Conservation (phyloP, 179 eudicot species). For the Silene coronaria region DNA sequence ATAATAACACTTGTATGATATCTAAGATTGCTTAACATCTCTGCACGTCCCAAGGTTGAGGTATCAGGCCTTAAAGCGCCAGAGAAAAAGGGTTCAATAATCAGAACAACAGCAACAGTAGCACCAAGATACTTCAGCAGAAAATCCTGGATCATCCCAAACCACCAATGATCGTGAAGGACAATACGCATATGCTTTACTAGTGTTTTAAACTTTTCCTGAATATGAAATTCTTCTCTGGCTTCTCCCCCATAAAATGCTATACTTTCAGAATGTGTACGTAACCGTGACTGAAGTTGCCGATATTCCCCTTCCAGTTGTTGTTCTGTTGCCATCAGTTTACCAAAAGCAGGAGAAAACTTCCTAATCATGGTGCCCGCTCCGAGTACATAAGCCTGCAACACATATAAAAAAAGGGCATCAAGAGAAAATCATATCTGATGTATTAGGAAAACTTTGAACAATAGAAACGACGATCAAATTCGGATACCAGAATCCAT, state of each 20-base stretch:
- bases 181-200: constrained; percentile 73
- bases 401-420: constrained; percentile 17
- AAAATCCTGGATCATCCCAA: constrained; percentile 99
- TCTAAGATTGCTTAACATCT: constrained; percentile 96
- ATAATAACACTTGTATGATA: constrained; percentile 96
- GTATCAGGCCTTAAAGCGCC: constrained; percentile 82
- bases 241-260: constrained; percentile 93
- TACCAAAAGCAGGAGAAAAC: constrained; percentile 92
- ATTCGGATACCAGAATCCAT: constrained; percentile 75
- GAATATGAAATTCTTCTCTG: constrained; percentile 88
- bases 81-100: constrained; percentile 96
- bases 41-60: constrained; percentile 94
- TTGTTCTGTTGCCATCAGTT: constrained; percentile 87
- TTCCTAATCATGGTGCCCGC: constrained; percentile 89
- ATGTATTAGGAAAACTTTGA: constrained; percentile 5
- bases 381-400: constrained; percentile 90
- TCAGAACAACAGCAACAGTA: constrained; percentile 89
- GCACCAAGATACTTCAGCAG: constrained; percentile 96
- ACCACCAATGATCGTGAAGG: constrained; percentile 98
- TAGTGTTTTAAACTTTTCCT: constrained; percentile 73
- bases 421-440: constrained; percentile 11
- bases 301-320: constrained; percentile 97
- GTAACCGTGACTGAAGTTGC: constrained; percentile 86
- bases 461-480: not conserved
- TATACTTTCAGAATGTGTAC: constrained; percentile 97